Percentiles rank a stretch among this genome's conserved stretches.
Conservation (phyloP, 2,329 filamentous ascomycete species). For the Hortaea sp. region DNA sequence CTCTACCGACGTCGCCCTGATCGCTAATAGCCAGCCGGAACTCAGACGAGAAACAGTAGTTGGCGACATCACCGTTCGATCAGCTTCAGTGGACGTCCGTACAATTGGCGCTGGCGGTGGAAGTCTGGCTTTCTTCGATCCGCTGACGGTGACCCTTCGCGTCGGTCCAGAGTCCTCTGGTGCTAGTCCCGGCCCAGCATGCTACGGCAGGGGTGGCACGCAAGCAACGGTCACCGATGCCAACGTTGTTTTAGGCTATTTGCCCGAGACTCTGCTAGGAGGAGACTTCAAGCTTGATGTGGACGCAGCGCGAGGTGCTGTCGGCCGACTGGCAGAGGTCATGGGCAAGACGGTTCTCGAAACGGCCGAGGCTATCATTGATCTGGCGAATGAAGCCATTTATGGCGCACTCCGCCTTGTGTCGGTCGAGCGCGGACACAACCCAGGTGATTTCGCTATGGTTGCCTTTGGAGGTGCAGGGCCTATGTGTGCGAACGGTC, state of each 20-base stretch:
- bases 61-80: slow-evolving; percentile 17
- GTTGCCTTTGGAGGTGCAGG: slow-evolving; percentile 18
- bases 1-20: slow-evolving; percentile 16
- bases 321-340: slow-evolving; percentile 13
- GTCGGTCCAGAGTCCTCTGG: slow-evolving; percentile 16
- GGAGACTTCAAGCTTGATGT: slow-evolving; percentile 19
- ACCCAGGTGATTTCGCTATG: slow-evolving; percentile 18
- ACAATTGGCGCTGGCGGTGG: slow-evolving; percentile 18
- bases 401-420: slow-evolving; percentile 18
- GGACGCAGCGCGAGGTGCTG: slow-evolving; percentile 12
- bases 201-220: slow-evolving; percentile 16
- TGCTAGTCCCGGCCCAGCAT: slow-evolving; percentile 15
- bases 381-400: slow-evolving; percentile 18
- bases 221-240: slow-evolving; percentile 19
- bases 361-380: slow-evolving; percentile 17
- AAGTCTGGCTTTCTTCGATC: slow-evolving; percentile 17
- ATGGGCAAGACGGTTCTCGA: slow-evolving; percentile 18
- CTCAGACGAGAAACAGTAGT: slow-evolving; percentile 18
- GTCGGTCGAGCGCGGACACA: slow-evolving; percentile 17
- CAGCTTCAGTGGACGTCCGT: slow-evolving; percentile 16
- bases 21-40: slow-evolving; percentile 15
- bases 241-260: slow-evolving; percentile 17
- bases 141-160: slow-evolving; percentile 17
- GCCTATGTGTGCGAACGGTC: slow-evolving; percentile 10
- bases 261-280: slow-evolving; percentile 16